A percentile compares a stretch with the other conserved stretches of the same genome.
These are phyloP conservation scores for Senecio squalidus DNA, from an alignment of 140 eudicot genomes.

Conservation along the genomic window DNA sequence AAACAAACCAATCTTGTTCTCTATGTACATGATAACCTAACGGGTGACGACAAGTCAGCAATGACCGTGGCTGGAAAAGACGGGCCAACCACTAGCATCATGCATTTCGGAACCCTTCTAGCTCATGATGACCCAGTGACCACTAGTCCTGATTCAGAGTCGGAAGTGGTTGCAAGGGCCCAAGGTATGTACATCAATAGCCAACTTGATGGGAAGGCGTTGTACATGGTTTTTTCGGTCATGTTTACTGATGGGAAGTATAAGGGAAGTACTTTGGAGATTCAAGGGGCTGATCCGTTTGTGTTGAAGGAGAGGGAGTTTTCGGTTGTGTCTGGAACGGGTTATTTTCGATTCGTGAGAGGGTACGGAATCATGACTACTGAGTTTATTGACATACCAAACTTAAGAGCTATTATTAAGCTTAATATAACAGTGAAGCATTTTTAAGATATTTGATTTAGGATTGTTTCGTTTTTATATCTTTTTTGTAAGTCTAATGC, in stretches of 20 bases:
- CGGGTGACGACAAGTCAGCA: conserved; percentile 12
- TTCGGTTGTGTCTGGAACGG: conserved; percentile 53
- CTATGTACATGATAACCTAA: conserved; percentile 41
- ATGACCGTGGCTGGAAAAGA: conserved; percentile 49
- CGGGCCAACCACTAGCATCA: conserved; percentile 38
- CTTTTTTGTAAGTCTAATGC: no score
- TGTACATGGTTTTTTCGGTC: conserved; percentile 43
- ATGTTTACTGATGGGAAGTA: conserved; percentile 46
- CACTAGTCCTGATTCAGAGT: conserved; percentile 32
- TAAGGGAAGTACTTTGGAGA: conserved; percentile 54
- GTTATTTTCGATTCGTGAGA: conserved; percentile 43
- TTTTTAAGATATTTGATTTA: conserved; percentile 17
- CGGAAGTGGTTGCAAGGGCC: conserved; percentile 44
- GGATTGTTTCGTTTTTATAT: not conserved
- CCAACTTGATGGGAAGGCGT: conserved; percentile 50
- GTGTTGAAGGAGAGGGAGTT: conserved; percentile 52
- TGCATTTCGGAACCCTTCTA: conserved; percentile 42
- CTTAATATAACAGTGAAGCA: conserved; percentile 49
- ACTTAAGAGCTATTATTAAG: conserved; percentile 44
- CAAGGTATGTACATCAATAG: conserved; percentile 59
- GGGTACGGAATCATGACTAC: conserved; percentile 64
- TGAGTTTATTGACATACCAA: conserved; percentile 39
- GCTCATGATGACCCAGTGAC: conserved; percentile 51
- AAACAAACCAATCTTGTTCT: conserved; percentile 46
- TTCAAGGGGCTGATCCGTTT: conserved; percentile 52